Evolutionary conservation across 768 basidiomycete species (phyloP).

Genomic region (Leccinum broughii): DNA sequence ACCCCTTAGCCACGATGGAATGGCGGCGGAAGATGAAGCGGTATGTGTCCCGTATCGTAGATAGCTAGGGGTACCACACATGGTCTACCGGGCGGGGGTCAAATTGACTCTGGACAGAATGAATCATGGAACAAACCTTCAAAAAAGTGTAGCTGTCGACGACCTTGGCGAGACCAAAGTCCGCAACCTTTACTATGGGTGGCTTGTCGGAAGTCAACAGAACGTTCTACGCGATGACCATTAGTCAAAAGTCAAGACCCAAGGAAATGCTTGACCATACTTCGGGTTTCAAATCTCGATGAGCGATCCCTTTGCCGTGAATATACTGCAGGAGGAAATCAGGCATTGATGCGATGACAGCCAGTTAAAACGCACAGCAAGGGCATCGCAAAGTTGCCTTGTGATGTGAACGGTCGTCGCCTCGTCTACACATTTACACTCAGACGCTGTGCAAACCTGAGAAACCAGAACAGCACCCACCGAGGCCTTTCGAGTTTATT

Average conservation of each 20-base stretch:
- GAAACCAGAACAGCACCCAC: conserved; percentile 41
- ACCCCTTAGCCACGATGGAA: no score
- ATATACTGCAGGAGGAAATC: conserved; percentile 48
- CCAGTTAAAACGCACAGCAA: conserved; percentile 50
- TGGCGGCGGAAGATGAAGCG: no score
- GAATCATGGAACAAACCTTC: conserved; percentile 46
- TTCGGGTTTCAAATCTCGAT: conserved; percentile 94
- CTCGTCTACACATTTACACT: conserved; percentile 43
- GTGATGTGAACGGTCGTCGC: conserved; percentile 66
- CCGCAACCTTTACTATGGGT: conserved; percentile 84
- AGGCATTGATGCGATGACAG: neutral
- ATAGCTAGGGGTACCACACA: conserved; percentile 99
- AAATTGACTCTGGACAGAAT: neutral
- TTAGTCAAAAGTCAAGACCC: conserved; percentile 9
- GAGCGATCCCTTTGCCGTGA: conserved; percentile 75
- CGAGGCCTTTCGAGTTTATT: conserved; percentile 54
- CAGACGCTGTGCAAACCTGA: neutral
- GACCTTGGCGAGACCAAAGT: conserved; percentile 96
- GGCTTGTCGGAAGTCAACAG: conserved; percentile 72
- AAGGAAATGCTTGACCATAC: conserved; percentile 32
- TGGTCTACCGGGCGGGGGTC: conserved; percentile 52
- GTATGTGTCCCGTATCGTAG: no score
- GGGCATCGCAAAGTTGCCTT: conserved; percentile 79
- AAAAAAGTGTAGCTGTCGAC: conserved; percentile 78
- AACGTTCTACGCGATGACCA: conserved; percentile 56